A percentile compares a stretch with the other conserved stretches of the same genome.
These are phyloP conservation scores for Cladosporium sphaerospermum DNA, from an alignment of 2,329 filamentous ascomycete genomes.

Conservation along the genomic window DNA sequence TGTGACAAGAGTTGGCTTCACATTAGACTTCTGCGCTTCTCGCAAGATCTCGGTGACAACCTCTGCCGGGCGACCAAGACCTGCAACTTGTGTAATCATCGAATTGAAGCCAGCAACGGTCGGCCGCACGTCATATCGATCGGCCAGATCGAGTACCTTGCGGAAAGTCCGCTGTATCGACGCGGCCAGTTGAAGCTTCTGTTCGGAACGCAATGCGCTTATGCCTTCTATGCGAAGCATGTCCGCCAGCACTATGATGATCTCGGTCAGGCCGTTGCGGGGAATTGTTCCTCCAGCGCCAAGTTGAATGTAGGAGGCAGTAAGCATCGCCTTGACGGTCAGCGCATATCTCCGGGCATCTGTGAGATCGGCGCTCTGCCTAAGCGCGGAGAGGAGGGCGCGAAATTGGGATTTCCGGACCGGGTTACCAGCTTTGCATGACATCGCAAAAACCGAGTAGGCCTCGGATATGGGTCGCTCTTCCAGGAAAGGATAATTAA, in stretches of 20 bases:
- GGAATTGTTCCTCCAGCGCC: constrained; percentile 34
- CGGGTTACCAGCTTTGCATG: constrained; percentile 40
- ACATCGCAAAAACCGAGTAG: constrained; percentile 43
- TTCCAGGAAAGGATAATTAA: constrained; percentile 41
- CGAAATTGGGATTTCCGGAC: constrained; percentile 24
- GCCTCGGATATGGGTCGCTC: constrained; percentile 42
- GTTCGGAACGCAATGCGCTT: constrained; percentile 14
- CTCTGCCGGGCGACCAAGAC: constrained; percentile 24
- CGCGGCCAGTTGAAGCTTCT: constrained; percentile 19
- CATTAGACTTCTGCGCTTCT: constrained; percentile 23
- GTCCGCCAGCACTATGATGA: constrained; percentile 31
- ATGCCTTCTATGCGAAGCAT: constrained; percentile 23
- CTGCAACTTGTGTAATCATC: constrained; percentile 32
- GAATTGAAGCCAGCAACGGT: constrained; percentile 31
- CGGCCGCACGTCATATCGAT: constrained; percentile 23
- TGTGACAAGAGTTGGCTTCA: constrained; percentile 29
- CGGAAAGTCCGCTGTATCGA: constrained; percentile 23
- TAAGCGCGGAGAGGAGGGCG: constrained; percentile 30
- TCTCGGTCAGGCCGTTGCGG: constrained; percentile 31
- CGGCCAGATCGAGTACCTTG: constrained; percentile 26
- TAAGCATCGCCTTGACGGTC: constrained; percentile 34
- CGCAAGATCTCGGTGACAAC: constrained; percentile 25
- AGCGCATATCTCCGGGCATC: constrained; percentile 13
- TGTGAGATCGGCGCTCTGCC: constrained; percentile 16
- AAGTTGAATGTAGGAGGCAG: constrained; percentile 37